Base-by-base conservation (phyloP, 768 basidiomycete genomes). In the Boletus sp. region DNA sequence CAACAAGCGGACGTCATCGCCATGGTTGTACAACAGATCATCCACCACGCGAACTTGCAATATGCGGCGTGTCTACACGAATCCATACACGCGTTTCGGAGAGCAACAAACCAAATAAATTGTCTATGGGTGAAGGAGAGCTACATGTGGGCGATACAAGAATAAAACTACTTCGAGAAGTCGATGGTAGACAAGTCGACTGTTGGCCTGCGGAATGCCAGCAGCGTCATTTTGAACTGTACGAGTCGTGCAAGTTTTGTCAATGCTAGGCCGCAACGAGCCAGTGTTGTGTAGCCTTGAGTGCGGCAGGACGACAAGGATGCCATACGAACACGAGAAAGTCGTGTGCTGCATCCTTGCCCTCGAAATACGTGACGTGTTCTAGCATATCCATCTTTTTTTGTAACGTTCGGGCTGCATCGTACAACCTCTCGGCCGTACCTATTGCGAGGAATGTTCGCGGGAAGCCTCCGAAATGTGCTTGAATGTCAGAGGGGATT, bases 381-480 rank as follows among this genome's bases (percentile, higher is more conserved):
- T 57, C 29, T 35, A 69, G 84, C 56, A 85, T 59, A 20, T 71
- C 66, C 82, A 87, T 83, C 64, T 73, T 76, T 35, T 77, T 71
- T 39, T 70, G 70, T 58, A 86, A 67, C 1, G 76, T 78, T 32
- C 68, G 61, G 39, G 81, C 79, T 44, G 76, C 74, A 67, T 87
- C 86, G n/a, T 77, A 71, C n/a, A 85, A 59, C 9, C 80, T 67
- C 66, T 88, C 86, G 4, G 80, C 80, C 6, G 79, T 82, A 15
- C 86, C 86, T 6, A 75, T 77, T 7, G 77, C 73, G 44, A 89
- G 78, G 67, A 85, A 85, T 0, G 85, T 86, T 20, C 78, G 72
- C 2, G 87, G 86, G 69, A 83, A 88, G 17, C 77, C 79, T 37
- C 69, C 75, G 69, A 87, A 89, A 52, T 72, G 64, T 11, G 78